Percentiles rank a stretch among this genome's conserved stretches.
phyloP scores from a whole-genome alignment of 2,329 filamentous ascomycete species.

The Pezicula carpinea region DNA sequence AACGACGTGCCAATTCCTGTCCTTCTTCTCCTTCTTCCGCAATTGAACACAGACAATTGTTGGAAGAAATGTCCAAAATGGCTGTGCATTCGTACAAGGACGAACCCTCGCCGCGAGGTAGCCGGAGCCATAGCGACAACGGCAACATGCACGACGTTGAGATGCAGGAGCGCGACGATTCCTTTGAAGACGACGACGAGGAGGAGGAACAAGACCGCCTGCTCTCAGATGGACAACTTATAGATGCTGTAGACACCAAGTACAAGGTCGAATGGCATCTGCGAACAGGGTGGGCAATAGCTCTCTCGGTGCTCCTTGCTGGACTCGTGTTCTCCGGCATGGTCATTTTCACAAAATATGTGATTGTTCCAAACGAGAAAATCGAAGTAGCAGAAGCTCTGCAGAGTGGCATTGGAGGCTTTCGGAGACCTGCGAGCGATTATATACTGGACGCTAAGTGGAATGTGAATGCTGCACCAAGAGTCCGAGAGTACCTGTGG shows the following conservation, averaged over 20 bases:
- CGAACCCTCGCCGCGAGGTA: slow-evolving; percentile 5
- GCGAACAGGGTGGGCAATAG: slow-evolving; percentile 23
- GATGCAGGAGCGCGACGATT: slow-evolving; percentile 21
- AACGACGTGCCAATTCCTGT: not conserved
- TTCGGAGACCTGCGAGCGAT: slow-evolving; percentile 35
- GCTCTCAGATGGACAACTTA: slow-evolving; percentile 14
- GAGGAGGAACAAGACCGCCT: slow-evolving; percentile 19
- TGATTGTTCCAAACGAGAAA: slow-evolving; percentile 15
- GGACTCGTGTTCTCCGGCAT: slow-evolving; percentile 17
- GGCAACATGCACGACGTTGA: slow-evolving; percentile 21
- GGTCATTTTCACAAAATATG: slow-evolving; percentile 16
- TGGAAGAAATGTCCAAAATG: not conserved
- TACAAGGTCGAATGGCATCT: slow-evolving; percentile 26
- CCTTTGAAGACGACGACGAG: slow-evolving; percentile 6
- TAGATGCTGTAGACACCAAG: slow-evolving; percentile 10
- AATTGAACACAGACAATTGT: not conserved
- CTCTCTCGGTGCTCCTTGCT: slow-evolving; percentile 15
- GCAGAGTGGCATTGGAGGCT: slow-evolving; percentile 12
- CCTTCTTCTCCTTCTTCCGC: not conserved
- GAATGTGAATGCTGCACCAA: slow-evolving; percentile 46
- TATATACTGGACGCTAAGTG: slow-evolving; percentile 55
- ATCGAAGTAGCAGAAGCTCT: slow-evolving; percentile 8
- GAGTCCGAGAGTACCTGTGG: slow-evolving; percentile 56
- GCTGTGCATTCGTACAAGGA: slow-evolving; percentile 17
- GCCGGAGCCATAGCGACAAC: not conserved